Percentiles rank a stretch among this genome's conserved stretches.
Evolutionary conservation across 2,329 filamentous ascomycete species (phyloP).

Genomic region (Alternaria triticimaculans): DNA sequence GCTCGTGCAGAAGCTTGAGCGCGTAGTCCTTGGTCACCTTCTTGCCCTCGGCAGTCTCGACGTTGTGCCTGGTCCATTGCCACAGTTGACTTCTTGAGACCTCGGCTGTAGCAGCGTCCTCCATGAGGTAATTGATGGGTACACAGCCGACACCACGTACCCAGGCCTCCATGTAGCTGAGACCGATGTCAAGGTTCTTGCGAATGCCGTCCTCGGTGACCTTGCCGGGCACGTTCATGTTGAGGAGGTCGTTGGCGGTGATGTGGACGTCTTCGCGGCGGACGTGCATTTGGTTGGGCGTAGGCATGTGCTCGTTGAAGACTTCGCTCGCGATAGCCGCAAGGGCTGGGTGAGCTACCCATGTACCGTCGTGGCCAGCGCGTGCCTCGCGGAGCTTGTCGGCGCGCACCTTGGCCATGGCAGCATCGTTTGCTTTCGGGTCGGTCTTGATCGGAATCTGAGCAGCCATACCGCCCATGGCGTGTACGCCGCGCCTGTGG

Average conservation of each 20-base stretch:
- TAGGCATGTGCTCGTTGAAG: constrained; percentile 99
- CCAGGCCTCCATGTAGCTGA: constrained; percentile 99
- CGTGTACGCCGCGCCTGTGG: constrained; percentile 95
- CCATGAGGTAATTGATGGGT: constrained; percentile 98
- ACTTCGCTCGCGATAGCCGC: constrained; percentile 86
- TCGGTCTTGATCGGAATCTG: constrained; percentile 99
- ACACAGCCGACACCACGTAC: constrained; percentile 93
- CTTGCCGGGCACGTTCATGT: constrained; percentile 95
- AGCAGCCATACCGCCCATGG: constrained; percentile 98
- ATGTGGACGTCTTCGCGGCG: constrained; percentile 89
- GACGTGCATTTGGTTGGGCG: constrained; percentile 92
- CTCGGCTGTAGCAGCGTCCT: constrained; percentile 96
- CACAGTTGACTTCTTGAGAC: constrained; percentile 93
- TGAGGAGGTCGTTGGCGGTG: constrained; percentile 86
- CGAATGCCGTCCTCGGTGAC: constrained; percentile 94
- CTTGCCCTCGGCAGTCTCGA: constrained; percentile 85
- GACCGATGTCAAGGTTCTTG: constrained; percentile 96
- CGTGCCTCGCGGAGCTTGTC: constrained; percentile 97
- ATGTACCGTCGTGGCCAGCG: constrained; percentile 94
- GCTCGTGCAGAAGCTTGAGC: constrained; percentile 84
- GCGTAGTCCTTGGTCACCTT: constrained; percentile 92
- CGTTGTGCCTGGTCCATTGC: constrained; percentile 85
- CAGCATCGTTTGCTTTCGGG: constrained; percentile 85
- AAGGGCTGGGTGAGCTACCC: constrained; percentile 95
- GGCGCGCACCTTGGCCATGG: constrained; percentile 89